A percentile compares a stretch with the other conserved stretches of the same genome.
Evolutionary conservation across 2,329 filamentous ascomycete species (phyloP).

Genomic region (Pseudogymnoascus sp.): DNA sequence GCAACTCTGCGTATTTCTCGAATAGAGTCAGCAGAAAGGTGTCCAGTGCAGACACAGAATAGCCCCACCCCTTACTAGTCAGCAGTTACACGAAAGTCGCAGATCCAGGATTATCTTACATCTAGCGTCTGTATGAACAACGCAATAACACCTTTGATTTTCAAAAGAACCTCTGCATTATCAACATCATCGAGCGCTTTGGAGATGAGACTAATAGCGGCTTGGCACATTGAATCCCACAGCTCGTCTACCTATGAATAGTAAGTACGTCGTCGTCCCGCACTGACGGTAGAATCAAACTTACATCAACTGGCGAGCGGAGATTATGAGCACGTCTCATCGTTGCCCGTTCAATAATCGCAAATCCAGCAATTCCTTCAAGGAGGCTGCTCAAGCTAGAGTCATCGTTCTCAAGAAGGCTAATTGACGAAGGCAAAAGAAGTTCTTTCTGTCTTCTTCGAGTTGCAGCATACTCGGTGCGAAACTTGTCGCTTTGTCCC

Average conservation of each 20-base stretch:
- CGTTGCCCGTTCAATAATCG: conserved; percentile 90
- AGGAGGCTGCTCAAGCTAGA: conserved; percentile 80
- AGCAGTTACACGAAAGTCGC: conserved; percentile 1
- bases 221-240: conserved; percentile 96
- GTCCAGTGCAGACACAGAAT: conserved; percentile 73
- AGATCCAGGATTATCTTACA: conserved; percentile 39
- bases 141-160: conserved; percentile 86
- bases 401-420: conserved; percentile 73
- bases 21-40: conserved; percentile 82
- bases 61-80: conserved; percentile 66
- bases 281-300: conserved; percentile 20
- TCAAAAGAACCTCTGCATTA: conserved; percentile 83
- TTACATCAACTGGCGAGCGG: conserved; percentile 71
- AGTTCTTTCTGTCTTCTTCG: conserved; percentile 87
- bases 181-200: conserved; percentile 70
- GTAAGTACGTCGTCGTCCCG: background rate
- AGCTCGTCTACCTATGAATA: conserved; percentile 74
- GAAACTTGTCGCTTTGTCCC: conserved; percentile 85
- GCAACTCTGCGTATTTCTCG: conserved; percentile 83
- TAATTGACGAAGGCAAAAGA: conserved; percentile 67
- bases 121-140: conserved; percentile 99
- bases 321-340: conserved; percentile 80
- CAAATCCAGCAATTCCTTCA: conserved; percentile 91
- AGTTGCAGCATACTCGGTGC: conserved; percentile 84
- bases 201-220: conserved; percentile 71